A percentile compares a stretch with the other conserved stretches of the same genome.
Evolutionary conservation across 305 asterid genomes (phyloP).

Genomic region (Stenogyne calaminthoides): DNA sequence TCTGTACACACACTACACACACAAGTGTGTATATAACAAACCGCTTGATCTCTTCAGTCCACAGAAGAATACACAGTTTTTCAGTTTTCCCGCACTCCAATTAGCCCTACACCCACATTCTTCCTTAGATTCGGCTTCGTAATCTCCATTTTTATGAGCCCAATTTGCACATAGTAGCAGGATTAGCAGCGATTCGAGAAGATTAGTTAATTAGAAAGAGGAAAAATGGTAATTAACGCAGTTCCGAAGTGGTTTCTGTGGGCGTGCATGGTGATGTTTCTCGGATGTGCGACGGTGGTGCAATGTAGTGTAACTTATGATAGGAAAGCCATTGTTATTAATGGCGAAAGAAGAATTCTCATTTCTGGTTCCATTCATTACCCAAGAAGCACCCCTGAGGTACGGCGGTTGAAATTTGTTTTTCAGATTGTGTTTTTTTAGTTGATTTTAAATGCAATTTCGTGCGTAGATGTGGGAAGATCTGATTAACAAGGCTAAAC

Average conservation of each 20-base stretch:
- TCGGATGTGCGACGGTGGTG: slow-evolving; percentile 52
- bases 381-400: slow-evolving; percentile 97
- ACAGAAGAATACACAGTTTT: slow-evolving; percentile 21
- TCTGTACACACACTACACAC: too few species aligned
- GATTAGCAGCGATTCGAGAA: slow-evolving; percentile 22
- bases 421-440: not conserved
- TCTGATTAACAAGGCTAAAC: slow-evolving; percentile 85
- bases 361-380: slow-evolving; percentile 91
- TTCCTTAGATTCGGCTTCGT: slow-evolving; percentile 27
- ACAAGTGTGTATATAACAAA: not conserved
- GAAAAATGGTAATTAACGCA: slow-evolving; percentile 42
- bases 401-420: slow-evolving; percentile 22
- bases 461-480: slow-evolving; percentile 89
- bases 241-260: slow-evolving; percentile 52
- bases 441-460: slow-evolving; percentile 19
- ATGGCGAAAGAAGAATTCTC: slow-evolving; percentile 82
- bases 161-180: slow-evolving; percentile 30
- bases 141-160: slow-evolving; percentile 32
- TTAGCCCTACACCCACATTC: slow-evolving; percentile 30
- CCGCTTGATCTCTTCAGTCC: slow-evolving; percentile 34
- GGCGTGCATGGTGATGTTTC: slow-evolving; percentile 42
- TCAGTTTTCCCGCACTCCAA: slow-evolving; percentile 39
- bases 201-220: slow-evolving; percentile 13
- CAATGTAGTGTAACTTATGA: slow-evolving; percentile 74
- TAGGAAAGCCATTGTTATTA: slow-evolving; percentile 66